Conservation (phyloP, 257 asterid species). For the Cinchona pubescens region DNA sequence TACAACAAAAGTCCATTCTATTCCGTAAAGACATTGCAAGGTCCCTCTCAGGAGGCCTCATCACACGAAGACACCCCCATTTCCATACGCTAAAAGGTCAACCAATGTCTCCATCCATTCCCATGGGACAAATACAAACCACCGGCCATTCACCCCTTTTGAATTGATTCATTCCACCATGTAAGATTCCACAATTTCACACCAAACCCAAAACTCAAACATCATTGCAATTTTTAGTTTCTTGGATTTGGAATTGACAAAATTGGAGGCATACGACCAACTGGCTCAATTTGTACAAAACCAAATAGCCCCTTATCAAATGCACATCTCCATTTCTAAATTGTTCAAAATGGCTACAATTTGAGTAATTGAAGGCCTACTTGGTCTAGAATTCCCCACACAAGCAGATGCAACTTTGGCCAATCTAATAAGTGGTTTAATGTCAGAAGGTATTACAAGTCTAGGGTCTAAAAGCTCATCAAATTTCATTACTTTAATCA, state of each 20-base stretch:
- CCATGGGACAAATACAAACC: conserved; percentile 3
- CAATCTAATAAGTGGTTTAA: conserved; percentile 55
- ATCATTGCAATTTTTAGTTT: neutral
- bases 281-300: neutral
- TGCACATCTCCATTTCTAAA: conserved; percentile 40
- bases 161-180: neutral
- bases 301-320: neutral
- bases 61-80: neutral
- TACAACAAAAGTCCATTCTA: neutral
- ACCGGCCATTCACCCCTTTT: neutral
- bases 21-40: neutral
- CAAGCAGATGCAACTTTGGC: conserved; percentile 75
- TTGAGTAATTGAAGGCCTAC: conserved; percentile 58
- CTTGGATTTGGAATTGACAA: neutral
- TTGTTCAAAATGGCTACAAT: conserved; percentile 53
- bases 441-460: conserved; percentile 42
- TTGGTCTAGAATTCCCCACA: conserved; percentile 61
- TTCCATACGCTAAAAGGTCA: neutral
- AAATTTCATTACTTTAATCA: conserved; percentile 54
- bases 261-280: neutral
- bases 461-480: conserved; percentile 69
- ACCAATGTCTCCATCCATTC: neutral
- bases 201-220: neutral
- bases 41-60: neutral
- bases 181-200: neutral